Evolutionary conservation across 306 rosid genomes (phyloP).

Genomic region (Prunus fruticosa): DNA sequence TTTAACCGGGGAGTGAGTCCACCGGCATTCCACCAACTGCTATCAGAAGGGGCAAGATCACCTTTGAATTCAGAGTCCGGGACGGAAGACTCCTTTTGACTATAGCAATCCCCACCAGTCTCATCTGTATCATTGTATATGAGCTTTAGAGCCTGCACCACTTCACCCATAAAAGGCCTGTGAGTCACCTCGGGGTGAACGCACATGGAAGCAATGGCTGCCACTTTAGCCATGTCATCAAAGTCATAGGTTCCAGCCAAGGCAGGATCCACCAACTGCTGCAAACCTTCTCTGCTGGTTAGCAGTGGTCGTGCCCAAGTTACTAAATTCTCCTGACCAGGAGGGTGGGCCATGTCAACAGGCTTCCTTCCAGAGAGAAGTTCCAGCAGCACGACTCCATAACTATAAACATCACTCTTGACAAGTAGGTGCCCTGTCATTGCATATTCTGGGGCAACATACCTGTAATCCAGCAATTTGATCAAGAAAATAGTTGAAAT

Average conservation of each 20-base stretch:
- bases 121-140: slow-evolving; percentile 75
- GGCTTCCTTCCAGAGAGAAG: slow-evolving; percentile 94
- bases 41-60: slow-evolving; percentile 60
- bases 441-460: slow-evolving; percentile 98
- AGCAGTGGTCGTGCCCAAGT: slow-evolving; percentile 86
- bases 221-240: slow-evolving; percentile 90
- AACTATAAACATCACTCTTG: slow-evolving; percentile 95
- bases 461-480: slow-evolving; percentile 45
- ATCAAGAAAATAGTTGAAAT: slow-evolving; percentile 20
- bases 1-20: slow-evolving; percentile 55
- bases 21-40: slow-evolving; percentile 83
- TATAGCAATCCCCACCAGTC: slow-evolving; percentile 67
- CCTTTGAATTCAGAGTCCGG: slow-evolving; percentile 69
- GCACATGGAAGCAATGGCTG: slow-evolving; percentile 95
- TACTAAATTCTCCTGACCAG: slow-evolving; percentile 83
- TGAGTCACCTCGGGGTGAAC: slow-evolving; percentile 76
- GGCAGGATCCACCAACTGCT: slow-evolving; percentile 77
- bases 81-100: slow-evolving; percentile 68
- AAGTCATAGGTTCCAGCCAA: slow-evolving; percentile 77
- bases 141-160: slow-evolving; percentile 93
- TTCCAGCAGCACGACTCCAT: slow-evolving; percentile 94
- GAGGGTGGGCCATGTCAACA: slow-evolving; percentile 86
- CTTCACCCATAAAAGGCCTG: slow-evolving; percentile 98
- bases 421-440: slow-evolving; percentile 97
- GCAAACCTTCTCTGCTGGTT: slow-evolving; percentile 74